Evolutionary conservation across 768 basidiomycete species (phyloP).

Genomic region (Daedaleopsis nitida): DNA sequence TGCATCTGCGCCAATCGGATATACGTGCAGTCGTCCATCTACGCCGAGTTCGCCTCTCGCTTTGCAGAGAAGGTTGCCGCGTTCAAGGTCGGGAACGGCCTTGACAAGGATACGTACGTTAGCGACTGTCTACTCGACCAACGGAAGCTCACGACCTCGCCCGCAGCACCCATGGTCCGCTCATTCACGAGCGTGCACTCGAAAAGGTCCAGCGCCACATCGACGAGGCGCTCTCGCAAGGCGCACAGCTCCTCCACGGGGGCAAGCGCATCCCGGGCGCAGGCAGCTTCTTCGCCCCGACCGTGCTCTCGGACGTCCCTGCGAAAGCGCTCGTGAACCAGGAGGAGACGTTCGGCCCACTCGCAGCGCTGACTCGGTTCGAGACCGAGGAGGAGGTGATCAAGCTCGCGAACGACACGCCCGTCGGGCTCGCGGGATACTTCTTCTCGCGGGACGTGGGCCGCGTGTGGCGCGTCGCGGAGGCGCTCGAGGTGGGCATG

Average conservation of each 20-base stretch:
- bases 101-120: conserved; percentile 75
- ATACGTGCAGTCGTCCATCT: conserved; percentile 88
- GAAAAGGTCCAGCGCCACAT: conserved; percentile 88
- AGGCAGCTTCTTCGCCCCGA: conserved; percentile 80
- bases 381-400: conserved; percentile 94
- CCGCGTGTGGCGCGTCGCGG: conserved; percentile 92
- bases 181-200: conserved; percentile 85
- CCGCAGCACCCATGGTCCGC: conserved; percentile 86
- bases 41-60: conserved; percentile 88
- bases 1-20: conserved; percentile 90
- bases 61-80: conserved; percentile 81
- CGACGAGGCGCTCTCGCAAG: conserved; percentile 81
- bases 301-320: conserved; percentile 86
- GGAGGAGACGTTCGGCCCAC: conserved; percentile 96
- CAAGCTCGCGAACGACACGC: conserved; percentile 76
- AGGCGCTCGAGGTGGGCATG: conserved; percentile 92
- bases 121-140: too few relatives aligned
- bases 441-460: conserved; percentile 90
- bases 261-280: conserved; percentile 65
- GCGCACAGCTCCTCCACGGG: conserved; percentile 89
- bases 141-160: neutral
- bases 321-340: conserved; percentile 58
- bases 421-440: conserved; percentile 91
- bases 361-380: conserved; percentile 87
- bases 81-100: conserved; percentile 88